Percentiles rank a stretch among this genome's conserved stretches.
Conservation (phyloP, 805 yeast genomes). For the Ogataea paradorogensis region DNA sequence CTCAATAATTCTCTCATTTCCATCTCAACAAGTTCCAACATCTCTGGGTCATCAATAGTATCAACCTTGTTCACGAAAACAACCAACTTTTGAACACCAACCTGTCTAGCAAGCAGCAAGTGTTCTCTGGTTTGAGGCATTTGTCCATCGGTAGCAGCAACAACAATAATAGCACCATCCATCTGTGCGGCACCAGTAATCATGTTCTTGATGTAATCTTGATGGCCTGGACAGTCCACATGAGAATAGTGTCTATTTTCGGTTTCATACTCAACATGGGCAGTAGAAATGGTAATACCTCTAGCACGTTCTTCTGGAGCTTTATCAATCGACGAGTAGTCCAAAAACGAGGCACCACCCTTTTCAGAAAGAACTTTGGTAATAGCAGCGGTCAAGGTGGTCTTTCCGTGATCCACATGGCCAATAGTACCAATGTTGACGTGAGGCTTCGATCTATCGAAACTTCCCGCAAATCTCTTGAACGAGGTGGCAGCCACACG, state of each 20-base stretch:
- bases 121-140: slow-evolving; percentile 99
- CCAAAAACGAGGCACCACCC: slow-evolving; percentile 93
- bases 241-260: slow-evolving; percentile 94
- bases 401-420: slow-evolving; percentile 98
- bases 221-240: slow-evolving; percentile 98
- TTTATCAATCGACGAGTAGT: slow-evolving; percentile 89
- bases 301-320: slow-evolving; percentile 99
- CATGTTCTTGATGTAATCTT: slow-evolving; percentile 98
- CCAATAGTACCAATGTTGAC: slow-evolving; percentile 97
- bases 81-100: slow-evolving; percentile 96
- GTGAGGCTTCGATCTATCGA: slow-evolving; percentile 95
- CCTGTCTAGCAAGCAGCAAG: slow-evolving; percentile 96
- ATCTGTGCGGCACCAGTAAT: slow-evolving; percentile 99
- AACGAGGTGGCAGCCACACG: slow-evolving; percentile 13
- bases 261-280: slow-evolving; percentile 97
- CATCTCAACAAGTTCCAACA: slow-evolving; percentile 99
- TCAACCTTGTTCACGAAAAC: slow-evolving; percentile 98
- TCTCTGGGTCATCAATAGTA: slow-evolving; percentile 96
- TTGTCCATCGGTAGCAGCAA: slow-evolving; percentile 98
- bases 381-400: slow-evolving; percentile 97
- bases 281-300: slow-evolving; percentile 97
- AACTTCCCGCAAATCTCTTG: slow-evolving; percentile 59
- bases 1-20: slow-evolving; percentile 96
- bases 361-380: slow-evolving; percentile 85
- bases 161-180: slow-evolving; percentile 99